Base-by-base conservation (phyloP, 352 stramenopile genomes). In the Phytophthora nicotianae region DNA sequence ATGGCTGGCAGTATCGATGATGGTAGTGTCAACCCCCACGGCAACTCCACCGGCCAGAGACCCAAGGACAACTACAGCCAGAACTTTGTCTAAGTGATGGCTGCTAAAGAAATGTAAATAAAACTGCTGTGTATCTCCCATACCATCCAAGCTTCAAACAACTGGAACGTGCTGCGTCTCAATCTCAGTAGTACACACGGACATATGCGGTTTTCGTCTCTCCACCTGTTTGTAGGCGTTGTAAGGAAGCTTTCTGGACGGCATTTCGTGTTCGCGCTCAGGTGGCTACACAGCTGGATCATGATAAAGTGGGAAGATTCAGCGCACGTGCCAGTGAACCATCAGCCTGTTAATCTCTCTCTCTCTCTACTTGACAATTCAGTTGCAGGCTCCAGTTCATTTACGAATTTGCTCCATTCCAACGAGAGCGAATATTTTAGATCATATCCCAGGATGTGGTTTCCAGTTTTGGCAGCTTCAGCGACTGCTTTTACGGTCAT, bases 21-120 rank as follows among this genome's bases (percentile, higher is more conserved):
- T 6, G 46, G 56, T 9, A 50, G 61, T 29, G n/a, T 37, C 29
- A 29, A 11, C 10, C n/a, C n/a, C n/a, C 32, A 58, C 21, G 60
- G 53, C 14, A 47, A 62, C 26, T 72, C 62, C 0, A 60, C 35
- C 6, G 62, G 50, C 20, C 55, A 70, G 33, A 51, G 64, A 29
- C 72, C 72, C 0, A 77, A 81, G 52, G 73, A 73, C 52, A 81
- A 83, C 50, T 89, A 89, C 73, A 75, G 75, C 59, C 72, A 85
- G 50, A 87, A 89, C 20, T 83, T 89, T 49, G 77, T 89, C 11
- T 88, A 72, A 64, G 23, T 58, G 40, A 53, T 17, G 10, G 11
- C 38, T 20, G 37, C 53, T 46, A 59, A 59, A 21, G 58, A 66
- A 46, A 40, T 70, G 56, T 71, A 68, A 65, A 62, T 51, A 38